These are phyloP conservation scores for Pichia sp. DNA, from an alignment of 1,139 yeast genomes.

Conservation along the genomic window DNA sequence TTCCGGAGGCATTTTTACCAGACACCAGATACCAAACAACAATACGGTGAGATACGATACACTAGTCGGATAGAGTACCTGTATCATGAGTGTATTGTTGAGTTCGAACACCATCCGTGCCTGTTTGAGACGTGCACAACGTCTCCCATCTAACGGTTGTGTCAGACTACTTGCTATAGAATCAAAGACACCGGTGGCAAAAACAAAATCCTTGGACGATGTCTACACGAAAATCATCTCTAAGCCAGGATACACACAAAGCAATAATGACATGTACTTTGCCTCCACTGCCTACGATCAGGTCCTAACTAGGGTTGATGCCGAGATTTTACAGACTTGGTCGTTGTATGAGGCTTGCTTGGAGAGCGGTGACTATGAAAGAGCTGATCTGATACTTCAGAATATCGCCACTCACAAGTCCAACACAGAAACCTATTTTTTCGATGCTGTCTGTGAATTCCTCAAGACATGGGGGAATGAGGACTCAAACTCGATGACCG, in stretches of 20 bases:
- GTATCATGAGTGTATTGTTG: slow-evolving; percentile 15
- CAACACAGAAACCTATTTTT: slow-evolving; percentile 33
- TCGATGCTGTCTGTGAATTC: slow-evolving; percentile 48
- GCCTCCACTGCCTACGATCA: slow-evolving; percentile 26
- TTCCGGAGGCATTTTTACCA: too few relatives aligned
- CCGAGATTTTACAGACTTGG: slow-evolving; percentile 63
- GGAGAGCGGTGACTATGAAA: slow-evolving; percentile 57
- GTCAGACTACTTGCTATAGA: slow-evolving; percentile 17
- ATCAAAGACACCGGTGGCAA: slow-evolving; percentile 12
- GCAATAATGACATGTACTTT: slow-evolving; percentile 18
- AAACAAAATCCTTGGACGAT: slow-evolving; percentile 25
- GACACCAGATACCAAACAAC: not conserved
- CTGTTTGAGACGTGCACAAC: slow-evolving; percentile 7
- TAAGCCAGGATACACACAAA: not conserved
- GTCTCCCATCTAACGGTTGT: not conserved
- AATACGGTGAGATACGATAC: not conserved
- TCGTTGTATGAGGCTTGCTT: slow-evolving; percentile 78
- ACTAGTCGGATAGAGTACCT: not conserved
- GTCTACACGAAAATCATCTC: slow-evolving; percentile 21
- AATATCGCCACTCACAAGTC: slow-evolving; percentile 37
- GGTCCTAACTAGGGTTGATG: slow-evolving; percentile 25
- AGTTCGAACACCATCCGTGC: slow-evolving; percentile 12
- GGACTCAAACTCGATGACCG: slow-evolving; percentile 28
- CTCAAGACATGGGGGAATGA: slow-evolving; percentile 40
- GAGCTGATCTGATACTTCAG: slow-evolving; percentile 65